These are phyloP conservation scores for Leishmania braziliensis DNA, from an alignment of 208 protist species.

Conservation along the genomic window DNA sequence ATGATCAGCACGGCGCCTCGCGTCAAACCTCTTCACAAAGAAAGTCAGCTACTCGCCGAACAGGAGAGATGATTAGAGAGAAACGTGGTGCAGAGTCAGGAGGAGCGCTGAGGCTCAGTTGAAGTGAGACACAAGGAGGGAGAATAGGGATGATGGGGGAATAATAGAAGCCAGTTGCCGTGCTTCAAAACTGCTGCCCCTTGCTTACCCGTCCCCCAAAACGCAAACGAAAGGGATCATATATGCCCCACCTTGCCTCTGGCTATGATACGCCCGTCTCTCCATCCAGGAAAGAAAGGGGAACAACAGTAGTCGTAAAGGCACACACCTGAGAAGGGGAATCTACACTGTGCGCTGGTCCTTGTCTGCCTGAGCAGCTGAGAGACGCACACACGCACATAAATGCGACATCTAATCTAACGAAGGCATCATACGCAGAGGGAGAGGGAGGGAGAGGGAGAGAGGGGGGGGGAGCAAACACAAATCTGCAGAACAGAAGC, in stretches of 20 bases:
- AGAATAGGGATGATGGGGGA: neutral
- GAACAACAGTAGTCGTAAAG: neutral
- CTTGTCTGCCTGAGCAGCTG: neutral
- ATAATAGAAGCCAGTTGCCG: neutral
- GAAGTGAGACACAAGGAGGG: neutral
- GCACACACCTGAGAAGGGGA: neutral
- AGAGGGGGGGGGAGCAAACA: neutral
- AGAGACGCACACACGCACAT: neutral
- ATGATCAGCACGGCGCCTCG: neutral
- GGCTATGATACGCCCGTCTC: neutral
- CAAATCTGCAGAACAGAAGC: neutral
- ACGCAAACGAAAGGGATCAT: neutral
- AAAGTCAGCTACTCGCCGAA: neutral
- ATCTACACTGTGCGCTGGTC: neutral
- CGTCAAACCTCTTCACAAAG: neutral
- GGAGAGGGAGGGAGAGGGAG: neutral
- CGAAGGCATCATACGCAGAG: neutral
- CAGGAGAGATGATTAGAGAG: neutral
- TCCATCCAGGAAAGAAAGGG: neutral
- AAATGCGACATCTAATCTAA: conserved; percentile 8
- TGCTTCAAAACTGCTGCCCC: neutral
- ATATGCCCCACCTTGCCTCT: no score
- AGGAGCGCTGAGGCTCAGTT: neutral
- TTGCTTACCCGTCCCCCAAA: neutral
- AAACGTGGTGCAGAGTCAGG: neutral